phyloP scores from a whole-genome alignment of 2,329 filamentous ascomycete species.

The Fusarium falciforme region DNA sequence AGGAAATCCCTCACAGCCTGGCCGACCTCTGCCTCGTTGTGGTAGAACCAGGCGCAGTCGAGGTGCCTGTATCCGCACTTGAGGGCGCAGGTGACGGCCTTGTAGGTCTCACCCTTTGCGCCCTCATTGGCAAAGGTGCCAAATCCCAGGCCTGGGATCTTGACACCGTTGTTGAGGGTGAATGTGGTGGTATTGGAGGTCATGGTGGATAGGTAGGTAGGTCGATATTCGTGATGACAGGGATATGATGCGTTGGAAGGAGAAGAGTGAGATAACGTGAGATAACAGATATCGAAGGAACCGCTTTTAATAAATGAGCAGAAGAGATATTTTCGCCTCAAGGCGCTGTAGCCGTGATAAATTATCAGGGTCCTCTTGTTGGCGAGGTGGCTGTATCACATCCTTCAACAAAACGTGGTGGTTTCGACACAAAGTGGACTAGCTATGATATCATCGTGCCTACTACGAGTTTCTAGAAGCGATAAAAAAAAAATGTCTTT shows the following conservation, averaged over 20 bases:
- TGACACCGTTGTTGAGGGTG: slow-evolving; percentile 64
- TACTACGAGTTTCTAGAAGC: not conserved
- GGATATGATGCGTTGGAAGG: not conserved
- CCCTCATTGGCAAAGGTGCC: slow-evolving; percentile 76
- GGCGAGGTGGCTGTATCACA: not conserved
- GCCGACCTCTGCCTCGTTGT: slow-evolving; percentile 57
- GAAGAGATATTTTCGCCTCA: not conserved
- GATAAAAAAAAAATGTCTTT: not conserved
- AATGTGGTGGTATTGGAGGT: slow-evolving; percentile 50
- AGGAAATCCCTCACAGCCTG: slow-evolving; percentile 54
- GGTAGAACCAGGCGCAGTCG: slow-evolving; percentile 61
- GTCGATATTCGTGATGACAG: not conserved
- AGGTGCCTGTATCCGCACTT: slow-evolving; percentile 58
- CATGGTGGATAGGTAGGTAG: slow-evolving; percentile 14
- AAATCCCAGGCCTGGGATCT: slow-evolving; percentile 72
- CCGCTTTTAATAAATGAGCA: not conserved
- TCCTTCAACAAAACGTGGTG: not conserved
- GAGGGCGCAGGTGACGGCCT: slow-evolving; percentile 56
- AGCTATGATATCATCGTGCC: not conserved
- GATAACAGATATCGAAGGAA: not conserved
- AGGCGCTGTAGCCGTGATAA: not conserved
- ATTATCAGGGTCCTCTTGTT: not conserved
- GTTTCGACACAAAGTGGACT: not conserved
- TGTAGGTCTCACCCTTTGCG: slow-evolving; percentile 45
- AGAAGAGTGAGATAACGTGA: not conserved